A percentile compares a stretch with the other conserved stretches of the same genome.
Evolutionary conservation across 805 yeast genomes (phyloP).

Genomic region (Metschnikowia henanensis): DNA sequence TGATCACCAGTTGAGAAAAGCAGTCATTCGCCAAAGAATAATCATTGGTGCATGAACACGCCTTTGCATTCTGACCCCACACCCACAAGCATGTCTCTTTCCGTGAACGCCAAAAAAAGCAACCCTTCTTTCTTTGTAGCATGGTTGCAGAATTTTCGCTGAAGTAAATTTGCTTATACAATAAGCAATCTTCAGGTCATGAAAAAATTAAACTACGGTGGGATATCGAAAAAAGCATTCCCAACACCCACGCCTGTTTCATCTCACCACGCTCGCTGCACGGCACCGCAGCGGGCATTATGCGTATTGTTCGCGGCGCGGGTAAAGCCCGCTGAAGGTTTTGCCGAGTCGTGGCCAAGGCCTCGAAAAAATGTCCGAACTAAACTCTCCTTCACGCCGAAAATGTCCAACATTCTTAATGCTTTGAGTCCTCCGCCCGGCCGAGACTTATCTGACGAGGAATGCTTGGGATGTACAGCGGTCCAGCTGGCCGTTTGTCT

Average conservation of each 20-base stretch:
- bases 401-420: conserved; percentile 50
- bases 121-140: too few species aligned
- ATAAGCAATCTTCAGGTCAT: too few species aligned
- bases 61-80: too few species aligned
- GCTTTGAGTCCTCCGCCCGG: conserved; percentile 52
- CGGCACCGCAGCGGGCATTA: not conserved
- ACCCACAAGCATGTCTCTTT: too few species aligned
- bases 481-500: conserved; percentile 60
- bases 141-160: too few species aligned
- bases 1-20: too few species aligned
- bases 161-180: too few species aligned
- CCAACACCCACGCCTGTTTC: not conserved
- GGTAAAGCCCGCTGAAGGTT: not conserved
- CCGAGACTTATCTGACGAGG: conserved; percentile 43
- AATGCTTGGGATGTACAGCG: conserved; percentile 68
- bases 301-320: not conserved
- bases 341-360: not conserved
- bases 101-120: too few species aligned
- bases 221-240: too few species aligned
- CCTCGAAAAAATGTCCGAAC: not conserved
- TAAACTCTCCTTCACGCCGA: not conserved
- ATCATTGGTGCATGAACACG: too few species aligned
- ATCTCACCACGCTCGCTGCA: not conserved
- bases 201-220: too few species aligned
- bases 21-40: too few species aligned